A percentile compares a stretch with the other conserved stretches of the same genome.
Conservation (phyloP, 2,329 filamentous ascomycete species). For the Aspergillus fumigatiaffinis region DNA sequence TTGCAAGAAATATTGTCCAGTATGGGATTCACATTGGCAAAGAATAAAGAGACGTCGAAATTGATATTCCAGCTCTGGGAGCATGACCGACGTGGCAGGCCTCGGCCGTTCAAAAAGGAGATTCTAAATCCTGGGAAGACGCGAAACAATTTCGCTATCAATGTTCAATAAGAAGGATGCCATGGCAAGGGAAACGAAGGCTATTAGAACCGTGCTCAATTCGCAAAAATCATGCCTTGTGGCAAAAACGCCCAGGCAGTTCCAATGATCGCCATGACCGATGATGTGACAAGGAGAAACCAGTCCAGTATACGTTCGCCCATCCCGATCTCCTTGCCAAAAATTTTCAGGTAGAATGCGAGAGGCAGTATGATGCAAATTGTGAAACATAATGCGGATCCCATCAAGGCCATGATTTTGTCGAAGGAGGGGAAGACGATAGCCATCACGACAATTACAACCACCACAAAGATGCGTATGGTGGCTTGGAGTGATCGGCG, state of each 20-base stretch:
- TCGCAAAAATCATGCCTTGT: slow-evolving; percentile 63
- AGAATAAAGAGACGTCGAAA: slow-evolving; percentile 73
- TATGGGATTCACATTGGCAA: slow-evolving; percentile 65
- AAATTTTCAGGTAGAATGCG: slow-evolving; percentile 86
- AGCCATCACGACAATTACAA: slow-evolving; percentile 73
- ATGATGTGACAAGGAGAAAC: slow-evolving; percentile 65
- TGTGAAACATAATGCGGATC: slow-evolving; percentile 83
- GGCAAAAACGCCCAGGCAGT: slow-evolving; percentile 88
- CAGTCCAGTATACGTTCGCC: slow-evolving; percentile 65
- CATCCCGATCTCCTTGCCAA: slow-evolving; percentile 64
- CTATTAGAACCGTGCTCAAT: slow-evolving; percentile 7
- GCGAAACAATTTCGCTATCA: slow-evolving; percentile 88
- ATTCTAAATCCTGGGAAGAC: slow-evolving; percentile 70
- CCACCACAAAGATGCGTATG: slow-evolving; percentile 63
- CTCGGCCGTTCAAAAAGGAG: slow-evolving; percentile 60
- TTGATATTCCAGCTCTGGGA: slow-evolving; percentile 88
- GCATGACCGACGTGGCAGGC: slow-evolving; percentile 34
- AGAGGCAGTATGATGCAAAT: slow-evolving; percentile 91
- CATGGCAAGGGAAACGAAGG: not conserved
- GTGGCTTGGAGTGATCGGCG: slow-evolving; percentile 56
- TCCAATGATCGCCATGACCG: slow-evolving; percentile 67
- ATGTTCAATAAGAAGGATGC: slow-evolving; percentile 45
- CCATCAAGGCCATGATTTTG: slow-evolving; percentile 86
- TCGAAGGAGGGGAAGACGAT: slow-evolving; percentile 76
- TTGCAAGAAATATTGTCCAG: slow-evolving; percentile 70